Conservation (phyloP, 768 basidiomycete genomes). For the Suillus paluster region DNA sequence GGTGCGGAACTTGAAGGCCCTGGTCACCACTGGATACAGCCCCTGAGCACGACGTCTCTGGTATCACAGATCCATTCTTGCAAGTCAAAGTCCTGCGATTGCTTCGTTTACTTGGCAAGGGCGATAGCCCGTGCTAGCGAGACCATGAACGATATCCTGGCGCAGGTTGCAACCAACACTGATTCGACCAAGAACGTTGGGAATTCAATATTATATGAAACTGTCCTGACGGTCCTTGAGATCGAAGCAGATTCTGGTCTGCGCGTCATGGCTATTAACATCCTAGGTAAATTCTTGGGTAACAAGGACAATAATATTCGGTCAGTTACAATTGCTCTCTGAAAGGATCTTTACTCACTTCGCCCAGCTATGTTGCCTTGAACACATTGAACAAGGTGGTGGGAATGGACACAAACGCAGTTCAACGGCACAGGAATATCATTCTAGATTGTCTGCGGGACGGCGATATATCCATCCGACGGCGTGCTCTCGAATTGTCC, state of each 20-base stretch:
- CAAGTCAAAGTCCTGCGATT: constrained; percentile 93
- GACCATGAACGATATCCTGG: constrained; percentile 97
- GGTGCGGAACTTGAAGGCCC: constrained; percentile 91
- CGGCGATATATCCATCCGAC: constrained; percentile 97
- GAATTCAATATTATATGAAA: constrained; percentile 97
- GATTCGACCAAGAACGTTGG: constrained; percentile 98
- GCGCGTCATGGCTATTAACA: constrained; percentile 99
- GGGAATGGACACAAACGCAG: constrained; percentile 95
- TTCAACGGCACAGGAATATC: constrained; percentile 96
- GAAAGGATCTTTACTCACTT: constrained; percentile 11
- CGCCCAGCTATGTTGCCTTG: constrained; percentile 87
- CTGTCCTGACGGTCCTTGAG: constrained; percentile 93
- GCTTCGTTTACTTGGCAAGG: constrained; percentile 84
- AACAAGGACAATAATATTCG: constrained; percentile 99
- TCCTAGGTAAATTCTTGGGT: constrained; percentile 95
- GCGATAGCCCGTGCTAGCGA: constrained; percentile 88
- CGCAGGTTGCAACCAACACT: constrained; percentile 99
- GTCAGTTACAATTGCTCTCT: constrained; percentile 46
- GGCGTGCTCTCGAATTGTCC: constrained; percentile 94
- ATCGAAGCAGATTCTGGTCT: constrained; percentile 96
- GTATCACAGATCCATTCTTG: constrained; percentile 95
- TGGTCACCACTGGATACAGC: constrained; percentile 96
- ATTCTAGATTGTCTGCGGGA: constrained; percentile 99
- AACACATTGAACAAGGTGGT: constrained; percentile 99
- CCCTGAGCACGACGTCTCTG: constrained; percentile 99